These are phyloP conservation scores for Kwoniella newhampshirensis DNA, from an alignment of 768 basidiomycete species.

Conservation along the genomic window DNA sequence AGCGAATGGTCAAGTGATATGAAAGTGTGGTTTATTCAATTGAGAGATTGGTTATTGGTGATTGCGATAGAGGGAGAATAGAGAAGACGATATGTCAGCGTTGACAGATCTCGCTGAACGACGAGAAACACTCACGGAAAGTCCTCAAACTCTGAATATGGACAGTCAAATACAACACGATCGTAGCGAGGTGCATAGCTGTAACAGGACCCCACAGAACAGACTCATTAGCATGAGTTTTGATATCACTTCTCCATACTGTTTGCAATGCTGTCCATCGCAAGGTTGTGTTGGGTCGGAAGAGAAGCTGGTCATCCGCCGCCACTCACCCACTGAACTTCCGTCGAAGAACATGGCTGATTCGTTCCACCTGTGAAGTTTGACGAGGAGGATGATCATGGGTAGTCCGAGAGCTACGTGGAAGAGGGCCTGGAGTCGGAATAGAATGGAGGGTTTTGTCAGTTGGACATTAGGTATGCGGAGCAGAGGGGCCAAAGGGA, in stretches of 20 bases:
- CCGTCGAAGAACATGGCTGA: conserved; percentile 96
- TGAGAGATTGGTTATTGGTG: not conserved
- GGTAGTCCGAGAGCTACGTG: conserved; percentile 82
- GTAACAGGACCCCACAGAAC: no score
- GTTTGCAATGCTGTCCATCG: no score
- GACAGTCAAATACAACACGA: conserved; percentile 80
- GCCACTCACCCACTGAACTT: conserved; percentile 69
- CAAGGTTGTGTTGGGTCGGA: no score
- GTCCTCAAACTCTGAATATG: conserved; percentile 75
- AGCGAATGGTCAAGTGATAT: no score
- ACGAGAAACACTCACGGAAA: conserved; percentile 57
- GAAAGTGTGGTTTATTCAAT: not conserved
- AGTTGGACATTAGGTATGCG: not conserved
- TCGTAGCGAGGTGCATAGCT: conserved; percentile 66
- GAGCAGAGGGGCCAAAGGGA: not conserved
- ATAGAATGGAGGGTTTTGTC: not conserved
- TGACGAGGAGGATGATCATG: conserved; percentile 69
- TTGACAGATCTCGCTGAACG: not conserved
- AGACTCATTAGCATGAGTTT: no score
- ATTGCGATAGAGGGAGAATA: not conserved
- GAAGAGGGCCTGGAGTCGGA: conserved; percentile 82
- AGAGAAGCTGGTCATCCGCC: no score
- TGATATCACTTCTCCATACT: no score
- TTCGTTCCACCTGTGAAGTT: conserved; percentile 84
- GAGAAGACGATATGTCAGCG: not conserved